Evolutionary conservation across 805 yeast species (phyloP), one percentile per base, ranked within the genome.

Genomic region (Komagataella mondaviorum): DNA sequence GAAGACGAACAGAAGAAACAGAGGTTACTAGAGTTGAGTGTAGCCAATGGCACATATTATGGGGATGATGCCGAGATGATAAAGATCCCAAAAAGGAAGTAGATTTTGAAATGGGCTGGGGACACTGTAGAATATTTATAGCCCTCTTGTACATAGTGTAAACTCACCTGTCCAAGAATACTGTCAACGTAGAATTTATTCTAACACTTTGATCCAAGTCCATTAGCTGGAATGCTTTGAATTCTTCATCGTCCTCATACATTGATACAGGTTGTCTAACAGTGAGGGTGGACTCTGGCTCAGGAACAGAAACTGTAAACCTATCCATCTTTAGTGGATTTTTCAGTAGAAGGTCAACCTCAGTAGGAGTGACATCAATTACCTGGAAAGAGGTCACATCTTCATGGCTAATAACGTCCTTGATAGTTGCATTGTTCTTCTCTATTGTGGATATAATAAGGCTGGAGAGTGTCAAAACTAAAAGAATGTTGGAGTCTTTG

Each of bases 1-100:
- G 71, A 68, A 53, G 69, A 68, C 50, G 63, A 59, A 48, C 43
- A 58, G 24, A 64, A 60, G 50, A 59, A 66, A 50, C 59, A 60
- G 47, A 59, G 63, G 52, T 54, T 68, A 44, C 56, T 68, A 7
- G 70, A 67, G 54, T 56, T 61, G 53, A 63, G 68, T 48, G 61
- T 68, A 17, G 46, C 59, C 51, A 59, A 60, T 48, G 71, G 71
- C 1, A 54, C 57, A 3, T 67, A 66, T 49, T 58, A 62, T 6
- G 57, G 58, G 14, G 68, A 60, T n/a, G 60, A 61, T 44, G 64
- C 61, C 51, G 60, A 51, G 20, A 6, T 52, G 43, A 44, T 36
- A 6, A 46, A 44, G 16, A 48, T 49, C 17, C 44, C 48, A 23
- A 51, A 30, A 30, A 20, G 23, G 18, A 44, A 43, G 44, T 46